These are phyloP conservation scores for Phoenix dactylifera DNA, from an alignment of 176 grass and related monocot genomes.

Conservation along the genomic window DNA sequence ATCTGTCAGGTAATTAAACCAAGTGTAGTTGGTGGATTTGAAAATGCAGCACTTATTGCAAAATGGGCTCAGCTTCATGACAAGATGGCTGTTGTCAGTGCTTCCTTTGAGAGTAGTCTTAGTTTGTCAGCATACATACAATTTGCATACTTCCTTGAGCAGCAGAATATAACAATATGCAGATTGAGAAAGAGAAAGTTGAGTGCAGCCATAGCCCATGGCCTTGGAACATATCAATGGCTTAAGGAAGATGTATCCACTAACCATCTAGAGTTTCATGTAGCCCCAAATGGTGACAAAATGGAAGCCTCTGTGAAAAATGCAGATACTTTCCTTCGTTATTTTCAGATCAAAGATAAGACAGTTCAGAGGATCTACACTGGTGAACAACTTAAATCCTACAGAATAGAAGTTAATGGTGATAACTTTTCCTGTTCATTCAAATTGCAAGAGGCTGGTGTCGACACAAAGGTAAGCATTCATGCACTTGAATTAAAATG, in stretches of 20 bases:
- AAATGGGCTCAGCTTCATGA: slow-evolving; percentile 86
- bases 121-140: slow-evolving; percentile 79
- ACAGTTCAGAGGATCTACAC: slow-evolving; percentile 45
- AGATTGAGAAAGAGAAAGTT: slow-evolving; percentile 47
- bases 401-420: slow-evolving; percentile 40
- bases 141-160: slow-evolving; percentile 63
- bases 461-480: slow-evolving; percentile 53
- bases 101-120: slow-evolving; percentile 83
- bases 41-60: slow-evolving; percentile 68
- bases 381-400: slow-evolving; percentile 45
- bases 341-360: slow-evolving; percentile 35
- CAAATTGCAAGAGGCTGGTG: slow-evolving; percentile 69
- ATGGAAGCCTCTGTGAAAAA: slow-evolving; percentile 60
- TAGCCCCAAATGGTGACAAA: slow-evolving; percentile 23
- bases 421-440: slow-evolving; percentile 51
- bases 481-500: background rate
- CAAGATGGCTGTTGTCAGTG: slow-evolving; percentile 85
- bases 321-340: slow-evolving; percentile 44
- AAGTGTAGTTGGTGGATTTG: slow-evolving; percentile 83
- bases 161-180: slow-evolving; percentile 41
- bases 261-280: slow-evolving; percentile 41
- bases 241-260: slow-evolving; percentile 83
- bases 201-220: slow-evolving; percentile 41
- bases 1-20: slow-evolving; percentile 83
- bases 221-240: slow-evolving; percentile 95